phyloP scores from a whole-genome alignment of 2,329 filamentous ascomycete species.

The Monilinia laxa region DNA sequence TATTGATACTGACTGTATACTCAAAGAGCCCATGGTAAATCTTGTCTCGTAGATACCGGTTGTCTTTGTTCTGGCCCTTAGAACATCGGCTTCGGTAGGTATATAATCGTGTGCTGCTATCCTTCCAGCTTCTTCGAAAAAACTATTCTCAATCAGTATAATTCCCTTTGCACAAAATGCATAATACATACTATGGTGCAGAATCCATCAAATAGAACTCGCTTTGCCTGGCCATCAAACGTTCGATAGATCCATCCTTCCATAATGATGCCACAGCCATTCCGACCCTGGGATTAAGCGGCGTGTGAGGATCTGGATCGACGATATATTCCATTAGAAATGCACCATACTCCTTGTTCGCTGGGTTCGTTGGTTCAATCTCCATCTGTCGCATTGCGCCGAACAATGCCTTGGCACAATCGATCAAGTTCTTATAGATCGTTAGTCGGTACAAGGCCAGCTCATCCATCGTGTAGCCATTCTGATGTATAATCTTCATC shows the following conservation, averaged over 20 bases:
- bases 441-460: constrained; percentile 91
- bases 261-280: constrained; percentile 83
- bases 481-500: constrained; percentile 99
- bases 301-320: constrained; percentile 83
- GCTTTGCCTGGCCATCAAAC: constrained; percentile 87
- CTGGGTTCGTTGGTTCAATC: constrained; percentile 71
- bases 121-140: constrained; percentile 88
- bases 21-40: constrained; percentile 97
- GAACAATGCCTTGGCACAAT: constrained; percentile 93
- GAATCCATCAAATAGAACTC: constrained; percentile 99
- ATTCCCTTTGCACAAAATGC: too few species aligned
- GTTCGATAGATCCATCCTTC: constrained; percentile 81
- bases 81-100: constrained; percentile 89
- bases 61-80: constrained; percentile 94
- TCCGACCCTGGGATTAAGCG: constrained; percentile 78
- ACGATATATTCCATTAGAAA: constrained; percentile 86
- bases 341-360: constrained; percentile 71
- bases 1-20: constrained; percentile 78
- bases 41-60: constrained; percentile 99
- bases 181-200: constrained; percentile 75
- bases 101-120: constrained; percentile 85
- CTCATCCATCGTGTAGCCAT: constrained; percentile 94
- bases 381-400: constrained; percentile 89
- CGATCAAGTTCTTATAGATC: constrained; percentile 96
- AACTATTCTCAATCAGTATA: constrained; percentile 55